Base-by-base conservation (phyloP, 305 asterid genomes). In the Ajuga reptans region DNA sequence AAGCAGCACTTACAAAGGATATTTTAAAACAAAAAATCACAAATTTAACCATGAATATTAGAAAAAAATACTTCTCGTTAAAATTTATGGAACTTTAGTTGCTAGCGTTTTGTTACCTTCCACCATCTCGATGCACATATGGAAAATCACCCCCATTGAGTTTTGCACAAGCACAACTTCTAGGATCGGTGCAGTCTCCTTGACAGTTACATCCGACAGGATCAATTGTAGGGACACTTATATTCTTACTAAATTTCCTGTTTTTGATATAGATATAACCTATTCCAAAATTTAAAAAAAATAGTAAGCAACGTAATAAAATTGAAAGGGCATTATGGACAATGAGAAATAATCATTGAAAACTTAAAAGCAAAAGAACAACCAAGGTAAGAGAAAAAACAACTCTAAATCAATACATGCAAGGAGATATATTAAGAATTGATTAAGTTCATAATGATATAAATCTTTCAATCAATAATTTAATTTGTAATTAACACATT, bases 91-190 rank as follows among this genome's bases (percentile, higher is more conserved):
- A 31, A 0, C 36, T 3, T 59, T 31, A 41, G 21, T 16, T 45
- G 29, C 39, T 54, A 16, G 50, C 60, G 67, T 27, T 24, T 65
- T 6, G 60, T 68, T 72, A 91, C 98, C 96, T 87, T 64, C 93
- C 93, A 69, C 92, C 93, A 72, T 84, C 82, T 21, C 66, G 81
- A 8, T 76, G 81, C 36, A 88, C 98, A 53, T 88, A 92, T 5
- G 98, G 98, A 59, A 92, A 86, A 76, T 82, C 89, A 4, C 88
- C 89, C 9, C 98, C 98, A 71, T 90, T 92, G 33, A 88, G 82
- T 67, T 82, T 83, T 12, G 96, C 96, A 69, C 98, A 90, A 29
- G 87, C 85, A 75, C 98, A 92, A 61, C 56, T 80, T 64, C 75
- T 72, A 2, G 96, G 82, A 75, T 88, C 87, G 4, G 31, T 59